These are phyloP conservation scores for Globisporangium recalcitrans DNA, from an alignment of 352 stramenopile genomes.

Conservation along the genomic window DNA sequence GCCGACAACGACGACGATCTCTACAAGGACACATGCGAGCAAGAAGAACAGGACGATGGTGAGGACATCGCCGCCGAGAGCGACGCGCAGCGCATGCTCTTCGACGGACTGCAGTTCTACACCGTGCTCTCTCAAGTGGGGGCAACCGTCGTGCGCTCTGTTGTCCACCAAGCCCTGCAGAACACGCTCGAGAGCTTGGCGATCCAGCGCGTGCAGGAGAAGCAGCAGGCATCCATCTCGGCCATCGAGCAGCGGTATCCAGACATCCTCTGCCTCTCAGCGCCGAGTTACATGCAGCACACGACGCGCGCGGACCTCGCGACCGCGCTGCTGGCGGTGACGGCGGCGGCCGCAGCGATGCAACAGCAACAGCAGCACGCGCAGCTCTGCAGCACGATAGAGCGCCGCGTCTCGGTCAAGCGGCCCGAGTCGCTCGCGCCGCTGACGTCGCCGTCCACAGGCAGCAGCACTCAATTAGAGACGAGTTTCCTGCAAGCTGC, in stretches of 20 bases:
- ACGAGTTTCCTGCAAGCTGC: slow-evolving; percentile 15
- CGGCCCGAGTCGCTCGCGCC: slow-evolving; percentile 10
- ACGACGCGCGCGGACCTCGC: slow-evolving; percentile 16
- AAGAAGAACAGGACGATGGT: not conserved
- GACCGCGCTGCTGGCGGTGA: slow-evolving; percentile 12
- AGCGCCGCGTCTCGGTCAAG: slow-evolving; percentile 13
- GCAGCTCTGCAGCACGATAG: slow-evolving; percentile 14
- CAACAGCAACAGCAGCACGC: slow-evolving; percentile 2
- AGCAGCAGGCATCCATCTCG: slow-evolving; percentile 45
- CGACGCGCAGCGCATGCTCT: slow-evolving; percentile 26
- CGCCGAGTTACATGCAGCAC: slow-evolving; percentile 9
- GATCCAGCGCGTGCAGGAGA: slow-evolving; percentile 19
- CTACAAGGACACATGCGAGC: slow-evolving; percentile 5
- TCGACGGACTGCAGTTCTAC: slow-evolving; percentile 71
- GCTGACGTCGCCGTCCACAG: slow-evolving; percentile 7
- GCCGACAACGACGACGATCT: not conserved
- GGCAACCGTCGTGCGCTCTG: slow-evolving; percentile 25
- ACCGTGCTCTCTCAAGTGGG: slow-evolving; percentile 41
- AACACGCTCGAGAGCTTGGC: slow-evolving; percentile 29
- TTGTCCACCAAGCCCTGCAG: slow-evolving; percentile 34
- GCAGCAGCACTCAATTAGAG: slow-evolving; percentile 1
- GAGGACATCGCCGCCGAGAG: slow-evolving; percentile 11
- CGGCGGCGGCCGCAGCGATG: slow-evolving; percentile 1
- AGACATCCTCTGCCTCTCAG: slow-evolving; percentile 56
- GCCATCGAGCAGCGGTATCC: slow-evolving; percentile 55